A percentile compares a stretch with the other conserved stretches of the same genome.
Conservation (phyloP, 2,329 filamentous ascomycete species). For the Trichophyton simii region DNA sequence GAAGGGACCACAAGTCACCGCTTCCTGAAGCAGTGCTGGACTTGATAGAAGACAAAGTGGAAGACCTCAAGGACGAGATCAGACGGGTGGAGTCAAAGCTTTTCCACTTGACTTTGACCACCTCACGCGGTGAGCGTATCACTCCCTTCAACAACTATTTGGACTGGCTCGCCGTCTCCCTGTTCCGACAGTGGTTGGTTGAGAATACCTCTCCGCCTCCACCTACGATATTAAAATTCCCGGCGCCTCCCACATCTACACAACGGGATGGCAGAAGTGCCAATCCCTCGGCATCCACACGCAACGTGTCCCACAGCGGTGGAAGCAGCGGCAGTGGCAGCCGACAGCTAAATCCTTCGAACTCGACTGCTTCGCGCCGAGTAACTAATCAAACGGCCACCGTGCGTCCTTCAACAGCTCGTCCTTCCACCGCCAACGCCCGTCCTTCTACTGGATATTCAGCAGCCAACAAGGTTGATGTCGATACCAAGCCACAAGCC, state of each 20-base stretch:
- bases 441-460: constrained; percentile 9
- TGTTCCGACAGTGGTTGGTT: constrained; percentile 87
- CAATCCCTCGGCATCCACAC: neutral
- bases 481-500: constrained; percentile 20
- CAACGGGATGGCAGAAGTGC: constrained; percentile 11
- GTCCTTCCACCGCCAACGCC: too few species aligned
- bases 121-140: constrained; percentile 67
- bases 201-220: constrained; percentile 72
- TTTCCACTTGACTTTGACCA: constrained; percentile 68
- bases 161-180: constrained; percentile 75
- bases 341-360: constrained; percentile 5
- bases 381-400: constrained; percentile 7
- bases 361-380: constrained; percentile 6
- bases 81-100: constrained; percentile 67
- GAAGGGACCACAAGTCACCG: constrained; percentile 39
- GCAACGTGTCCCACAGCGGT: constrained; percentile 12
- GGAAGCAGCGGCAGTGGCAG: constrained; percentile 8
- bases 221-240: constrained; percentile 34
- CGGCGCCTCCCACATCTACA: neutral
- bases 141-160: constrained; percentile 67
- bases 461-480: constrained; percentile 10
- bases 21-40: constrained; percentile 69
- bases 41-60: constrained; percentile 86
- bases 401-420: constrained; percentile 8
- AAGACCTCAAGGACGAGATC: constrained; percentile 76